Percentiles rank a stretch among this genome's conserved stretches.
These are phyloP conservation scores for Ophiostoma himal-ulmi DNA, from an alignment of 2,329 filamentous ascomycete genomes.

Conservation along the genomic window DNA sequence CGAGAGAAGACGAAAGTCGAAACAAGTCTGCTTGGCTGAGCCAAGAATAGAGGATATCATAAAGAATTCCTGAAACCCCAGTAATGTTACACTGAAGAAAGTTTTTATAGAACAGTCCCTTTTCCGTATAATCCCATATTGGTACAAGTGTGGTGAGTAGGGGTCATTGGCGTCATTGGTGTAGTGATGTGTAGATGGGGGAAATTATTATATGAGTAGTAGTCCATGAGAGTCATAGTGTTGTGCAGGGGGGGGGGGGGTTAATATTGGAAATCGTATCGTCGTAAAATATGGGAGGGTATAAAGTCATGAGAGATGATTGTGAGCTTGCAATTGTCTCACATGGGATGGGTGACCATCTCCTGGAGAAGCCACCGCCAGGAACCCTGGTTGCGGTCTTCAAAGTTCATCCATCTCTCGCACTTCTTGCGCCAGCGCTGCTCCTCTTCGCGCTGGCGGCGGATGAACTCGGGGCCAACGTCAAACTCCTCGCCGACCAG, in stretches of 20 bases:
- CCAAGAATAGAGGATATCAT: background rate
- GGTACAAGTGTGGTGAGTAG: slow-evolving; percentile 14
- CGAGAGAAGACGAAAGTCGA: background rate
- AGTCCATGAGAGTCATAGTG: background rate
- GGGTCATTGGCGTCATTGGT: background rate
- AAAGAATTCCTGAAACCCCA: background rate
- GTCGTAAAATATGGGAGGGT: background rate
- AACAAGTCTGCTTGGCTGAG: slow-evolving; percentile 4
- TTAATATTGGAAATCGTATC: background rate
- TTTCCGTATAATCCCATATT: slow-evolving; percentile 14
- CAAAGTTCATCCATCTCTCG: slow-evolving; percentile 69
- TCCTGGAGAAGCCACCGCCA: slow-evolving; percentile 76
- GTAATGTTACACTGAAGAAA: slow-evolving; percentile 15
- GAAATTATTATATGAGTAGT: slow-evolving; percentile 12
- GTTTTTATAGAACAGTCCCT: slow-evolving; percentile 9
- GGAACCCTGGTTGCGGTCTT: slow-evolving; percentile 50
- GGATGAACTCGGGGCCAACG: slow-evolving; percentile 88
- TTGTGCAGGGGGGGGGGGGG: background rate
- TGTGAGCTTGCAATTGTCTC: background rate
- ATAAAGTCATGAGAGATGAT: slow-evolving; percentile 2
- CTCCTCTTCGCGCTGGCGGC: slow-evolving; percentile 85
- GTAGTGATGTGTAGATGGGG: slow-evolving; percentile 5
- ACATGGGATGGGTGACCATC: slow-evolving; percentile 38
- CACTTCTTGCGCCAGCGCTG: slow-evolving; percentile 85
- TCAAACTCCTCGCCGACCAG: slow-evolving; percentile 95